Conservation (phyloP, 805 yeast genomes). For the Saccharomycopsis babjevae region DNA sequence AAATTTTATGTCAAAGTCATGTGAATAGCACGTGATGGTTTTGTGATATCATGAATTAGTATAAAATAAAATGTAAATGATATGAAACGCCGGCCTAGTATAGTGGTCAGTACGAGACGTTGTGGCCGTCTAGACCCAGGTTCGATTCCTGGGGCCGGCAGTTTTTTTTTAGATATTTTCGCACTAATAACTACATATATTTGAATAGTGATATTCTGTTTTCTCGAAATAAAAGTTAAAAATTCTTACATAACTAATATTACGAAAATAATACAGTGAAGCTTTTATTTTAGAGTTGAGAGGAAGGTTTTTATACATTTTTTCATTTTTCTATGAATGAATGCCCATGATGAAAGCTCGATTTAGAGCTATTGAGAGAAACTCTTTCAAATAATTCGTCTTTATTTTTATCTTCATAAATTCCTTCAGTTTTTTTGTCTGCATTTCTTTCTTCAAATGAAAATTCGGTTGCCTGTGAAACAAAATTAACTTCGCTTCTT, state of each 20-base stretch:
- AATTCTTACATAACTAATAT: no score
- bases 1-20: no score
- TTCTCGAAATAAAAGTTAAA: no score
- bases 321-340: background rate
- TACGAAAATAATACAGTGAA: no score
- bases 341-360: background rate
- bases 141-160: conserved; percentile 34
- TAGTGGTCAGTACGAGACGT: conserved; percentile 34
- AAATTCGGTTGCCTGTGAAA: background rate
- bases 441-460: background rate
- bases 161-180: conserved; percentile 20
- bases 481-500: background rate
- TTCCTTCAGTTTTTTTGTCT: background rate
- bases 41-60: background rate
- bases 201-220: no score
- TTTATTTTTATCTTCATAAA: background rate
- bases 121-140: conserved; percentile 34
- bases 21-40: background rate
- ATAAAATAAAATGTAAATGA: no score
- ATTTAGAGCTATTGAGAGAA: background rate
- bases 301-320: no score
- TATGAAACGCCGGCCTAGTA: conserved; percentile 34
- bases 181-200: no score
- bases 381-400: background rate
- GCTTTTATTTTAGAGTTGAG: no score